phyloP scores from a whole-genome alignment of 2,329 filamentous ascomycete species.

The Claviceps paspali region DNA sequence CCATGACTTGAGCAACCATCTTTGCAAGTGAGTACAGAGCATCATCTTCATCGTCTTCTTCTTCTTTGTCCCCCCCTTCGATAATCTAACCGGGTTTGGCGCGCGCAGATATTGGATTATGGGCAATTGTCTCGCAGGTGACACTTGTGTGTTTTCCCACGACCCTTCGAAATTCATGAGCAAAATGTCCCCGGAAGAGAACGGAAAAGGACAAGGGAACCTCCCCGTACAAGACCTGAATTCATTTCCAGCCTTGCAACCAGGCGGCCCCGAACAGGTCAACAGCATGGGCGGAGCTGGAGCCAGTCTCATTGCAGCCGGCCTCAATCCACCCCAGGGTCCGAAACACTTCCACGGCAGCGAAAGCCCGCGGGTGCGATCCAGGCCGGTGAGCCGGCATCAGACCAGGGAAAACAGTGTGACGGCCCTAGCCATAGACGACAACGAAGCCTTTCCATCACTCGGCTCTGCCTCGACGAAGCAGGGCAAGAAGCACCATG shows the following conservation, averaged over 20 bases:
- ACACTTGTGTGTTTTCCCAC: slow-evolving; percentile 93
- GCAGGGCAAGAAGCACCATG: slow-evolving; percentile 79
- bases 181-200: slow-evolving; percentile 59
- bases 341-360: slow-evolving; percentile 47
- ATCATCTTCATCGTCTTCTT: neutral
- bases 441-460: slow-evolving; percentile 88
- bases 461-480: slow-evolving; percentile 64
- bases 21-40: slow-evolving; percentile 73
- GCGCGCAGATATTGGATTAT: slow-evolving; percentile 96
- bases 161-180: slow-evolving; percentile 79
- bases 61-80: too few relatives aligned
- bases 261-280: slow-evolving; percentile 43
- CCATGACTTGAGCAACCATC: slow-evolving; percentile 85
- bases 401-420: slow-evolving; percentile 42
- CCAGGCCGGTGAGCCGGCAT: slow-evolving; percentile 72
- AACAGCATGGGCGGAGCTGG: slow-evolving; percentile 33
- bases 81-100: too few relatives aligned
- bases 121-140: slow-evolving; percentile 86
- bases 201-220: slow-evolving; percentile 44
- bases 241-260: slow-evolving; percentile 64
- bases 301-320: slow-evolving; percentile 34
- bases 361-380: slow-evolving; percentile 56
- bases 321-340: slow-evolving; percentile 52
- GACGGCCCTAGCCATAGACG: slow-evolving; percentile 66
- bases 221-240: slow-evolving; percentile 74